phyloP scores from a whole-genome alignment of 495 filamentous ascomycete genomes.

The Parachaetomium inaequale region DNA sequence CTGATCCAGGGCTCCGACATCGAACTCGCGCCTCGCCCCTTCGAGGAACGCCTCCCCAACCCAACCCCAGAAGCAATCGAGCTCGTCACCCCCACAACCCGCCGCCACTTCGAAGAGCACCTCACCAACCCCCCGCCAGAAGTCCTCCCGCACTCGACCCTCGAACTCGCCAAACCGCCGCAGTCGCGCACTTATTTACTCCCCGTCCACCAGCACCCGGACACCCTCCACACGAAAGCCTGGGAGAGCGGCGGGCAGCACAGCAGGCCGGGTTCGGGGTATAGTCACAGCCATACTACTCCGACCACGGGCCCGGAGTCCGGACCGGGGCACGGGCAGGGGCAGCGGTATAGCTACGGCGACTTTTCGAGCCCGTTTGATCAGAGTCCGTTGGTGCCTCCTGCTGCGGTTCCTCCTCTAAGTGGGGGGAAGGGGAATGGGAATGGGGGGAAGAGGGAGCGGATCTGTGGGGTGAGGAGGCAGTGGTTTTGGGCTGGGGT shows the following conservation, averaged over 20 bases:
- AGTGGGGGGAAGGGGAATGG: background rate
- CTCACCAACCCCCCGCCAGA: slow-evolving; percentile 12
- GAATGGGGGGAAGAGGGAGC: background rate
- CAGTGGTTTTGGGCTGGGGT: slow-evolving; percentile 10
- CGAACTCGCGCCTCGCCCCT: slow-evolving; percentile 8
- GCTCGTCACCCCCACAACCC: too few species aligned
- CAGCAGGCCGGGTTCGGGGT: background rate
- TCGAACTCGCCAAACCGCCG: slow-evolving; percentile 1
- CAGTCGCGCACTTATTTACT: background rate
- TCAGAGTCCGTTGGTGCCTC: background rate
- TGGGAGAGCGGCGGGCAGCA: background rate
- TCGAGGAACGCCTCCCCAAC: background rate
- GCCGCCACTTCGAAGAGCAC: background rate
- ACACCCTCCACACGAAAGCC: background rate
- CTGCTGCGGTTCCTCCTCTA: too few species aligned
- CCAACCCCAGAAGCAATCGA: too few species aligned
- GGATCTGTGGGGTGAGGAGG: slow-evolving; percentile 10
- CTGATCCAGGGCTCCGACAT: slow-evolving; percentile 18
- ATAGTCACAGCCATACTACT: slow-evolving; percentile 2
- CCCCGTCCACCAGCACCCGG: too few species aligned
- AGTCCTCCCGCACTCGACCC: slow-evolving; percentile 13
- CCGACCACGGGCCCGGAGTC: too few species aligned
- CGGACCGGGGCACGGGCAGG: too few species aligned
- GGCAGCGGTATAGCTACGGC: background rate
- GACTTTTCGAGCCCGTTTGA: slow-evolving; percentile 8